Evolutionary conservation across 257 asterid genomes (phyloP).

Genomic region (Leptodermis oblonga): DNA sequence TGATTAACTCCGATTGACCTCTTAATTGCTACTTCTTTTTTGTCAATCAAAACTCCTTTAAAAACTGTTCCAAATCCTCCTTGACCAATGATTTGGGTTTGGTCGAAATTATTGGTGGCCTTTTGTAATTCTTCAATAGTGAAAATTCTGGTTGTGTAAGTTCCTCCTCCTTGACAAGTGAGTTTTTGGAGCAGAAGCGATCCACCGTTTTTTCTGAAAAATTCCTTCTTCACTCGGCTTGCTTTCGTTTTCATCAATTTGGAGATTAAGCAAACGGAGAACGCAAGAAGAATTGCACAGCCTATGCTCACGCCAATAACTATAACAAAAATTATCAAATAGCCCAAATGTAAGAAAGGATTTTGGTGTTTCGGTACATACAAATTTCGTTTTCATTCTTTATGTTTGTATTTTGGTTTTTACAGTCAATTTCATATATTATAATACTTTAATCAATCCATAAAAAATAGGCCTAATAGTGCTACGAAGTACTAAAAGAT

Average conservation of each 20-base stretch:
- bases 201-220: conserved; percentile 4
- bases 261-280: neutral
- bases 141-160: conserved; percentile 1
- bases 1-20: conserved; percentile 4
- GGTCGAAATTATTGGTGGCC: too few species aligned
- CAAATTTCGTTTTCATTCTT: too few species aligned
- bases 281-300: neutral
- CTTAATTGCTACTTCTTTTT: conserved; percentile 1
- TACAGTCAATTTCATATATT: too few species aligned
- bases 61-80: too few species aligned
- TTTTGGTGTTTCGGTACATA: too few species aligned
- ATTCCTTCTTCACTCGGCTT: neutral
- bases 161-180: neutral
- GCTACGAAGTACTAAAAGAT: too few species aligned
- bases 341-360: neutral
- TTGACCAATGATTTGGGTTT: too few species aligned
- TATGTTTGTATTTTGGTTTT: too few species aligned
- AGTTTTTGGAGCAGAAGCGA: neutral
- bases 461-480: too few species aligned
- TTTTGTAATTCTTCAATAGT: conserved; percentile 5
- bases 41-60: too few species aligned
- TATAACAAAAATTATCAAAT: neutral
- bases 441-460: too few species aligned
- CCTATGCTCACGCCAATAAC: neutral
- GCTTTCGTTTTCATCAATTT: neutral